Base-by-base conservation (phyloP, 306 rosid genomes). In the Vigna angularis region DNA sequence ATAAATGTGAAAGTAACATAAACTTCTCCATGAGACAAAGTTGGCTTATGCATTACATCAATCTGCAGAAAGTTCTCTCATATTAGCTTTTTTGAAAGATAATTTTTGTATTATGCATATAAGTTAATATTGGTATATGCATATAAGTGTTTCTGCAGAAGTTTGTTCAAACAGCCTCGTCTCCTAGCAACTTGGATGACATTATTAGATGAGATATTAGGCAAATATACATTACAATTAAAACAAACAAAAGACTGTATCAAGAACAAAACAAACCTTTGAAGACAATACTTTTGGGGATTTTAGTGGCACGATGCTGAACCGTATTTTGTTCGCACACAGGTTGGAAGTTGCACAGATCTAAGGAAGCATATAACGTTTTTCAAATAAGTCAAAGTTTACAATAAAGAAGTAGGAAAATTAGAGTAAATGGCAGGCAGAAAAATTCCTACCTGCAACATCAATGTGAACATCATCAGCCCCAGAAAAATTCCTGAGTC, bases 401-500 rank as follows among this genome's bases (percentile, higher is more conserved):
- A 24, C 17, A 30, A 7, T 20, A 56, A 68, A 73, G 14, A 32
- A 45, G n/a, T 13, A 53, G 53, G 40, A 67, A 50, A 24, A 56
- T 38, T 30, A 72, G n/a, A 55, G 49, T n/a, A 10, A 5, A 79
- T 14, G 66, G 59, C 20, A 44, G 62, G 72, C 73, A 85, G 65
- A 34, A 4, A 34, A 34, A 4, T 34, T 30, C 4, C 34, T 86
- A 91, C 97, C 97, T 83, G 89, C n/a, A 62, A 84, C 74, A 78
- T 94, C 90, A 20, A 85, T 58, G 22, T 86, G 92, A 83, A 84
- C 77, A 82, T 87, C 82, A 20, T 89, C 82, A 70, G 87, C 85
- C 53, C 72, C 90, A 4, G 88, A 52, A 72, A 83, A 81, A 58
- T 83, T 87, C 91, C 97, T 92, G 94, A 83, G 69, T 57, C 77